A percentile compares a stretch with the other conserved stretches of the same genome.
Conservation (phyloP, 1,284 basidiomycete species). For the Marasmius sp. region DNA sequence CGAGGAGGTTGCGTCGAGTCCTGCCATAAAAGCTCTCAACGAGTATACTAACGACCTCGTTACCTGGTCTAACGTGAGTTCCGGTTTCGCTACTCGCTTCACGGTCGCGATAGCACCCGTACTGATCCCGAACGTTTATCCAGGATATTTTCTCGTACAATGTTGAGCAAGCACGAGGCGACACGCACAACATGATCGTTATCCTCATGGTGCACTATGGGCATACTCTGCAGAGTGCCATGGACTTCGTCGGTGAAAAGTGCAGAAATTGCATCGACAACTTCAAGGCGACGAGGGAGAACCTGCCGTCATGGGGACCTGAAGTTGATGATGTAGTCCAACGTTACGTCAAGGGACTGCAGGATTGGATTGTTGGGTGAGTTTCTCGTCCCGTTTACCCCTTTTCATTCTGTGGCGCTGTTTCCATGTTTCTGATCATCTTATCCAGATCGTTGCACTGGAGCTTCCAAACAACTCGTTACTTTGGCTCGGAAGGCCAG, state of each 20-base stretch:
- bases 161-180: constrained; percentile 56
- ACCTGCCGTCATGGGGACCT: constrained; percentile 52
- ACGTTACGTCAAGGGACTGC: constrained; percentile 50
- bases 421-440: background rate
- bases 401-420: background rate
- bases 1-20: constrained; percentile 52
- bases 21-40: constrained; percentile 49
- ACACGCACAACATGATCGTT: constrained; percentile 60
- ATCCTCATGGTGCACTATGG: constrained; percentile 56
- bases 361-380: constrained; percentile 59
- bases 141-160: constrained; percentile 67
- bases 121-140: background rate
- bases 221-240: constrained; percentile 47
- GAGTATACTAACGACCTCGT: constrained; percentile 58
- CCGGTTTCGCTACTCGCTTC: background rate
- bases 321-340: constrained; percentile 50
- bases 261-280: constrained; percentile 47
- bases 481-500: constrained; percentile 49
- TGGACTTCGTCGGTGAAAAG: constrained; percentile 52
- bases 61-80: constrained; percentile 58
- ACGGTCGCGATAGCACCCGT: background rate
- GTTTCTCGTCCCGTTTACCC: constrained; percentile 8
- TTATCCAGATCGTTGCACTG: constrained; percentile 46
- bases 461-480: constrained; percentile 58
- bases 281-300: constrained; percentile 42